A percentile compares a stretch with the other conserved stretches of the same genome.
Conservation (phyloP, 2,329 filamentous ascomycete genomes). For the Periglandula ipomoeae region DNA sequence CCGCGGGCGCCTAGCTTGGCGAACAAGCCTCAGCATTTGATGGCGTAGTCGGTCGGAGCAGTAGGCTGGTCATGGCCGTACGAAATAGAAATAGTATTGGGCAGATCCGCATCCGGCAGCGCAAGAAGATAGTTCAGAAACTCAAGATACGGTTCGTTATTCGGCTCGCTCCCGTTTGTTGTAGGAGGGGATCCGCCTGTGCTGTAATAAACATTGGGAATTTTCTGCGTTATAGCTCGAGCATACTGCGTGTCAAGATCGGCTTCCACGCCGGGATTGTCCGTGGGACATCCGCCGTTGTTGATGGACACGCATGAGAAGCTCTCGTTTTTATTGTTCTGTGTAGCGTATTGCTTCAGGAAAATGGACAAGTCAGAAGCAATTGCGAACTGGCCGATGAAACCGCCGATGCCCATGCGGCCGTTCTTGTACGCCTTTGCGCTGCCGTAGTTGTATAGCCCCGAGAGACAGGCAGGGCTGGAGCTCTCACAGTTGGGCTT, state of each 20-base stretch:
- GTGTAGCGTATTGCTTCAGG: background rate
- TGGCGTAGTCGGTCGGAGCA: constrained; percentile 48
- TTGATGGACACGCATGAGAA: constrained; percentile 7
- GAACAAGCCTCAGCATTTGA: constrained; percentile 49
- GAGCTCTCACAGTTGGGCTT: background rate
- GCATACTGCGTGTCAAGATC: constrained; percentile 6
- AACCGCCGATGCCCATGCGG: constrained; percentile 6
- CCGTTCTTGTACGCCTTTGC: constrained; percentile 3
- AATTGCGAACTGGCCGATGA: constrained; percentile 3
- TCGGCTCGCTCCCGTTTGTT: background rate
- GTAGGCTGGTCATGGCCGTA: constrained; percentile 58
- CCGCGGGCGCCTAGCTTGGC: constrained; percentile 55
- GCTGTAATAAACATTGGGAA: constrained; percentile 8
- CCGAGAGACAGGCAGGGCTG: constrained; percentile 2
- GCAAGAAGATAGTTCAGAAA: constrained; percentile 51
- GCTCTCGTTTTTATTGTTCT: constrained; percentile 4
- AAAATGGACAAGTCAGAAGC: constrained; percentile 3
- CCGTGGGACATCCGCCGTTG: background rate
- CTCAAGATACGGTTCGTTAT: constrained; percentile 59
- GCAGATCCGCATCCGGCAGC: constrained; percentile 41
- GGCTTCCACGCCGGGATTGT: background rate
- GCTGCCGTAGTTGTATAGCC: constrained; percentile 5
- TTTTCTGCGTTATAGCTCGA: constrained; percentile 1
- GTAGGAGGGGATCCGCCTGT: constrained; percentile 4
- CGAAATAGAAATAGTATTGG: constrained; percentile 42